phyloP scores from a whole-genome alignment of 495 filamentous ascomycete species.

The Penicillium salamii region DNA sequence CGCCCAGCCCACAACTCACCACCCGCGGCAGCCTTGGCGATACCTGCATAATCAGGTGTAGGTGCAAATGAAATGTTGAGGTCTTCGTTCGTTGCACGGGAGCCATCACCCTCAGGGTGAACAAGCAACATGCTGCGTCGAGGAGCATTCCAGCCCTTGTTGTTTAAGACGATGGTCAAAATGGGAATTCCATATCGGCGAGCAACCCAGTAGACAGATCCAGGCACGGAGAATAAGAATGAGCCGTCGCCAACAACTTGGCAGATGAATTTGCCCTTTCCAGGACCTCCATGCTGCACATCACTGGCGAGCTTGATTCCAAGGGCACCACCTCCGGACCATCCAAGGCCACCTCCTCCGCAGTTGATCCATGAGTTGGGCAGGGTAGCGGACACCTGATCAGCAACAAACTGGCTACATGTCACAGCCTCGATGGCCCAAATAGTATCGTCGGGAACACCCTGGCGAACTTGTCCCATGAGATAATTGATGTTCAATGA shows the following conservation, averaged over 20 bases:
- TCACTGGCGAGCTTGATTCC: constrained; percentile 87
- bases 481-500: constrained; percentile 70
- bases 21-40: constrained; percentile 85
- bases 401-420: constrained; percentile 71
- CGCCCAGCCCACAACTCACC: constrained; percentile 70
- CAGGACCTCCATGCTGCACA: constrained; percentile 49
- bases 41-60: constrained; percentile 83
- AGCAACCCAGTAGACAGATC: constrained; percentile 90
- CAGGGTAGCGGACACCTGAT: constrained; percentile 71
- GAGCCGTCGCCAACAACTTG: constrained; percentile 94
- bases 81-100: constrained; percentile 76
- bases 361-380: constrained; percentile 92
- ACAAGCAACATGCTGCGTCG: constrained; percentile 72
- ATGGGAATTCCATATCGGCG: constrained; percentile 84
- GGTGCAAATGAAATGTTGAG: constrained; percentile 88
- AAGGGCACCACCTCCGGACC: constrained; percentile 86
- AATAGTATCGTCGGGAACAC: constrained; percentile 73
- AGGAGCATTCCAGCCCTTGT: constrained; percentile 92
- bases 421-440: constrained; percentile 90
- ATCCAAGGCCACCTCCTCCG: constrained; percentile 88
- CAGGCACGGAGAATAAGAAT: constrained; percentile 84
- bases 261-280: constrained; percentile 80
- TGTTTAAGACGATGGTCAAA: constrained; percentile 89
- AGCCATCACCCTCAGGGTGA: constrained; percentile 76
- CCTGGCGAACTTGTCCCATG: constrained; percentile 57